These are phyloP conservation scores for Arthrobotrys megalospora DNA, from an alignment of 2,329 filamentous ascomycete genomes.

Conservation along the genomic window DNA sequence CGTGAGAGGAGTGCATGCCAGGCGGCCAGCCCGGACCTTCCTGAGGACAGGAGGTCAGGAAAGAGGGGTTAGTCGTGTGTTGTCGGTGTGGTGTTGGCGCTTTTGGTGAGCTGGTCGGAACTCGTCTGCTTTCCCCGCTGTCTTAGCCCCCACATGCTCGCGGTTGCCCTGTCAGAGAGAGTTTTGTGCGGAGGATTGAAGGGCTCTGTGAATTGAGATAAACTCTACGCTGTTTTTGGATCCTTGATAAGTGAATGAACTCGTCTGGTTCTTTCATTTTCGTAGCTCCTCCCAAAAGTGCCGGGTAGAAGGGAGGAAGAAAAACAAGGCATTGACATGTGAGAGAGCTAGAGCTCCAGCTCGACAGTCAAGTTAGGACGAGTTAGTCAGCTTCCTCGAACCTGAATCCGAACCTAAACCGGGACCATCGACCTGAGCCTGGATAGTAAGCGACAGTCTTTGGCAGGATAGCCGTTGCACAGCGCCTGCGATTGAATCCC, in stretches of 20 bases:
- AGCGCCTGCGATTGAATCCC: constrained; percentile 35
- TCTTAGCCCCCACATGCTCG: constrained; percentile 48
- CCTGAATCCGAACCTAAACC: neutral
- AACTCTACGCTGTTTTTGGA: neutral
- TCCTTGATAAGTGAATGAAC: constrained; percentile 35
- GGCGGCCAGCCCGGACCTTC: constrained; percentile 32
- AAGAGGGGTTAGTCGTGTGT: constrained; percentile 51
- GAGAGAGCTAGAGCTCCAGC: constrained; percentile 10
- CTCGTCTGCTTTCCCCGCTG: constrained; percentile 54
- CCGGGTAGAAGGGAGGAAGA: constrained; percentile 17
- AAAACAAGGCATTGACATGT: constrained; percentile 27
- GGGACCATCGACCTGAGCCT: neutral
- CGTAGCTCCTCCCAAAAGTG: constrained; percentile 30
- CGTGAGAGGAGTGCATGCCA: constrained; percentile 22
- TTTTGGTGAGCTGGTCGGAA: constrained; percentile 52
- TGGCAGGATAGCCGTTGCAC: constrained; percentile 31
- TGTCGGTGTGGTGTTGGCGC: constrained; percentile 51
- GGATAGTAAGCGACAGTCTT: constrained; percentile 37
- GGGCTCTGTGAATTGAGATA: constrained; percentile 23
- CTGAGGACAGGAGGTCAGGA: constrained; percentile 32
- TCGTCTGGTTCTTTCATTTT: constrained; percentile 34
- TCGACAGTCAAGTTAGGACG: neutral
- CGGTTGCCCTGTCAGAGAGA: constrained; percentile 6
- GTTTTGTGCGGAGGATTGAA: constrained; percentile 3
- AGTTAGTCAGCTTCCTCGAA: constrained; percentile 37